phyloP scores from a whole-genome alignment of 2,329 filamentous ascomycete genomes.

The Xylariaceae sp. region DNA sequence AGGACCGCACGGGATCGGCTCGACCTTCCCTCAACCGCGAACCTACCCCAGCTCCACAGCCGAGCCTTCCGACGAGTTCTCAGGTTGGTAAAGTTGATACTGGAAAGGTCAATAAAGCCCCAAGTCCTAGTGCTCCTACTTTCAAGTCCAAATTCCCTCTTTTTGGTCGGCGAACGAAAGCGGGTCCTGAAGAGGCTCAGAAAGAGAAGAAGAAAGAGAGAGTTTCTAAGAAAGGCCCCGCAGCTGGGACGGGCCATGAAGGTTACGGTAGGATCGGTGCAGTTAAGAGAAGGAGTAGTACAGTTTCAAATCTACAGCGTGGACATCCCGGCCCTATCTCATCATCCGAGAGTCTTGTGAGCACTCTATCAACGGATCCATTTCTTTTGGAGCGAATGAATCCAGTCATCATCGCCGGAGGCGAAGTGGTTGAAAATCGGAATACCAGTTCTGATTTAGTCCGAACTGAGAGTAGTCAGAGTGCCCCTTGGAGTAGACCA shows the following conservation, averaged over 20 bases:
- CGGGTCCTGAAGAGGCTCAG: conserved; percentile 55
- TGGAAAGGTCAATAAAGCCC: conserved; percentile 49
- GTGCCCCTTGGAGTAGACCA: conserved; percentile 48
- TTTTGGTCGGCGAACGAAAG: conserved; percentile 76
- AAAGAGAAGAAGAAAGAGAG: conserved; percentile 63
- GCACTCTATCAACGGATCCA: conserved; percentile 54
- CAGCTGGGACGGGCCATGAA: conserved; percentile 93
- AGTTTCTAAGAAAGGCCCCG: conserved; percentile 73
- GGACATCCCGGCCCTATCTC: conserved; percentile 51
- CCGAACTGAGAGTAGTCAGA: conserved; percentile 58
- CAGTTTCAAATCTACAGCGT: conserved; percentile 55
- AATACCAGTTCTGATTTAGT: conserved; percentile 58
- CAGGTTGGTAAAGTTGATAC: conserved; percentile 37
- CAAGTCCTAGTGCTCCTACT: conserved; percentile 62
- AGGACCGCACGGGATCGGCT: conserved; percentile 39
- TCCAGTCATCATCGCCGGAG: conserved; percentile 70
- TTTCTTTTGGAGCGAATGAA: conserved; percentile 68
- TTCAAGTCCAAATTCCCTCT: conserved; percentile 74
- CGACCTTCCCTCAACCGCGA: conserved; percentile 44
- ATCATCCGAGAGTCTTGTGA: conserved; percentile 59
- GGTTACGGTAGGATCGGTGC: conserved; percentile 73
- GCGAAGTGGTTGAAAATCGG: conserved; percentile 65
- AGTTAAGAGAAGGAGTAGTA: conserved; percentile 67
- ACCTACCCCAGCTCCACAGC: conserved; percentile 42
- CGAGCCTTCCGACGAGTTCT: conserved; percentile 19